A percentile compares a stretch with the other conserved stretches of the same genome.
phyloP scores from a whole-genome alignment of 768 basidiomycete genomes.

The Rossbeevera mucosa region DNA sequence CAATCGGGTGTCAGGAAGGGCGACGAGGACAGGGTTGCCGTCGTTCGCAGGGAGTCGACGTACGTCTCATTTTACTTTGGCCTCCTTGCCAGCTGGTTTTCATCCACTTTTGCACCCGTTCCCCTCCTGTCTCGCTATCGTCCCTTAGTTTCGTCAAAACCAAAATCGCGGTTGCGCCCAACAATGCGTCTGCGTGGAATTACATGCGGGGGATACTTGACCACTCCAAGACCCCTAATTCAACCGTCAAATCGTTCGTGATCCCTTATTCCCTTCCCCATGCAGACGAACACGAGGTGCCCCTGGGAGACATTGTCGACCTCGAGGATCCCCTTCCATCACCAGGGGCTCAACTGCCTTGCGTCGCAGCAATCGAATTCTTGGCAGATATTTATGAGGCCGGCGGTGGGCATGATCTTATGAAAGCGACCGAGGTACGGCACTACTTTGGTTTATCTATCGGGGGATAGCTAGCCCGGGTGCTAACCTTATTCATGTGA shows the following conservation, averaged over 20 bases:
- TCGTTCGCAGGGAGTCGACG: slow-evolving; percentile 69
- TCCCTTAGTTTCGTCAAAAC: slow-evolving; percentile 70
- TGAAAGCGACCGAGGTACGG: slow-evolving; percentile 49
- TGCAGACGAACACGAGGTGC: slow-evolving; percentile 21
- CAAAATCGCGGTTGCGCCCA: slow-evolving; percentile 81
- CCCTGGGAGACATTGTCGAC: slow-evolving; percentile 51
- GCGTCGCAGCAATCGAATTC: slow-evolving; percentile 78
- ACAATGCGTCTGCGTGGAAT: slow-evolving; percentile 96
- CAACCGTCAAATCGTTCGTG: slow-evolving; percentile 55
- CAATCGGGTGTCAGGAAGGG: slow-evolving; percentile 57
- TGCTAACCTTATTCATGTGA: slow-evolving; percentile 12
- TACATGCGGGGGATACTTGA: slow-evolving; percentile 87
- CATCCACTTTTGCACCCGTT: not conserved
- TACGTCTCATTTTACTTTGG: slow-evolving; percentile 37
- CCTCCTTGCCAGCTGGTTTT: not conserved
- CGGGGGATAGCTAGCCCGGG: not conserved
- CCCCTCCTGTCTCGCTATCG: not conserved
- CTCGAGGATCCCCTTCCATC: slow-evolving; percentile 71
- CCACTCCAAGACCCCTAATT: slow-evolving; percentile 53
- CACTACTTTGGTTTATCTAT: not conserved
- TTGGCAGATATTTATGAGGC: slow-evolving; percentile 71
- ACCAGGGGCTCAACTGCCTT: slow-evolving; percentile 65
- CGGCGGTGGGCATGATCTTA: slow-evolving; percentile 44
- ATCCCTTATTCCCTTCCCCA: slow-evolving; percentile 51
- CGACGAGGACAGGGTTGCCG: slow-evolving; percentile 56